Conservation (phyloP, 177 flowering plant genomes). For the Tripterygium wilfordii region DNA sequence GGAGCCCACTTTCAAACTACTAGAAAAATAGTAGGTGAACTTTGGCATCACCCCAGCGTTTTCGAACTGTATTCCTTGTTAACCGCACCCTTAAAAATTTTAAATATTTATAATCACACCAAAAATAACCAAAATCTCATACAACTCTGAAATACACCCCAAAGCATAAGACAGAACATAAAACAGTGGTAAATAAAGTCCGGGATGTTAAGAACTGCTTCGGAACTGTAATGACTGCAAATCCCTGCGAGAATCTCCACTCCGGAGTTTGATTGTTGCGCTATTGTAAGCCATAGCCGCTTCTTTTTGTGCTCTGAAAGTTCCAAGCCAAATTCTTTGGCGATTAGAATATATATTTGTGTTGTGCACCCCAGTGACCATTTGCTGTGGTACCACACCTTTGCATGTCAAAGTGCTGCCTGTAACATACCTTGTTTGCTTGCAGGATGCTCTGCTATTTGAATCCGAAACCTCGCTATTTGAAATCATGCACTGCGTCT, state of each 20-base stretch:
- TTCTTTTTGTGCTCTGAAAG: slow-evolving; percentile 47
- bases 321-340: slow-evolving; percentile 62
- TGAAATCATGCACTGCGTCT: slow-evolving; percentile 16
- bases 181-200: slow-evolving; percentile 42
- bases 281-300: slow-evolving; percentile 76
- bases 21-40: too few relatives aligned
- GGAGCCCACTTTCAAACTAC: too few relatives aligned
- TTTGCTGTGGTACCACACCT: slow-evolving; percentile 62
- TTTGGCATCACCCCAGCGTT: too few relatives aligned
- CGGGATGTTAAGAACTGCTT: slow-evolving; percentile 27
- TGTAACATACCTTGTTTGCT: slow-evolving; percentile 19
- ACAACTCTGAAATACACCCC: slow-evolving; percentile 4
- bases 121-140: too few relatives aligned
- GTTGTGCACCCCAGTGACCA: slow-evolving; percentile 68
- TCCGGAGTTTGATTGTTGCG: slow-evolving; percentile 45
- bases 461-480: slow-evolving; percentile 28
- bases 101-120: too few relatives aligned
- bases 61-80: too few relatives aligned
- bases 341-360: slow-evolving; percentile 60
- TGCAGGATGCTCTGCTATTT: slow-evolving; percentile 18
- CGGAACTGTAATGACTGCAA: slow-evolving; percentile 50
- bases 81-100: too few relatives aligned
- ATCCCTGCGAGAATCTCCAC: slow-evolving; percentile 41
- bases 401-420: slow-evolving; percentile 27
- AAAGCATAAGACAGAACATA: slow-evolving; percentile 14